phyloP scores from a whole-genome alignment of 495 filamentous ascomycete genomes.

The Elasticomyces elasticus region DNA sequence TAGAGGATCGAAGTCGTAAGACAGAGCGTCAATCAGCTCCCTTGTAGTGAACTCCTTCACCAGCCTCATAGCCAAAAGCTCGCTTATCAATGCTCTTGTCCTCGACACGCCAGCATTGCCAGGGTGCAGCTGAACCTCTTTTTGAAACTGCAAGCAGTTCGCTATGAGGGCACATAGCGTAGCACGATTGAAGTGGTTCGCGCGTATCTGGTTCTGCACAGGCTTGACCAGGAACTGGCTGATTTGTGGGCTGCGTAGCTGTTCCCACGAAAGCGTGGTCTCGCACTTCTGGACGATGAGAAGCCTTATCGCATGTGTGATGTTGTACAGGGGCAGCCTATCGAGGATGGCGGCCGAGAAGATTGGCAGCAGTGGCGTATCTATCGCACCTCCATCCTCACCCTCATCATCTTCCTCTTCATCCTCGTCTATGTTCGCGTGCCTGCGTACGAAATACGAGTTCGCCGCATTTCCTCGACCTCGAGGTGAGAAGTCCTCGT shows the following conservation, averaged over 20 bases:
- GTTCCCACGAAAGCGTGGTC: constrained; percentile 90
- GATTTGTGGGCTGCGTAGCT: constrained; percentile 85
- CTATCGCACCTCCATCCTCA: constrained; percentile 47
- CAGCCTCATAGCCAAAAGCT: constrained; percentile 83
- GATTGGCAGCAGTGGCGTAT: constrained; percentile 62
- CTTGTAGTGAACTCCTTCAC: constrained; percentile 79
- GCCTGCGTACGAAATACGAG: constrained; percentile 11
- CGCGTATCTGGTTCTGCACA: constrained; percentile 69
- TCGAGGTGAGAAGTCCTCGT: constrained; percentile 14
- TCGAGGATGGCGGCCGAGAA: constrained; percentile 76
- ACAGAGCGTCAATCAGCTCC: constrained; percentile 83
- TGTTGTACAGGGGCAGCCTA: constrained; percentile 77
- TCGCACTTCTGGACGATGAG: constrained; percentile 75
- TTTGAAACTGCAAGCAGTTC: constrained; percentile 85
- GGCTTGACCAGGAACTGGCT: constrained; percentile 93
- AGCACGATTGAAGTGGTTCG: constrained; percentile 70
- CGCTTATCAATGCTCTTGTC: constrained; percentile 76
- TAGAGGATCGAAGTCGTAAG: constrained; percentile 87
- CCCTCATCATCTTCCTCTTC: constrained; percentile 36
- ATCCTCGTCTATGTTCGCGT: constrained; percentile 36
- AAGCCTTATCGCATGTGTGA: constrained; percentile 78
- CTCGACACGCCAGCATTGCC: constrained; percentile 72
- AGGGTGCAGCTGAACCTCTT: constrained; percentile 69
- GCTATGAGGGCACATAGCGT: constrained; percentile 84
- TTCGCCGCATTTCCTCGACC: neutral